Evolutionary conservation across 352 stramenopile genomes (phyloP), one percentile per base, ranked within the genome.

Genomic region (Phytophthora macrochlamydospora): DNA sequence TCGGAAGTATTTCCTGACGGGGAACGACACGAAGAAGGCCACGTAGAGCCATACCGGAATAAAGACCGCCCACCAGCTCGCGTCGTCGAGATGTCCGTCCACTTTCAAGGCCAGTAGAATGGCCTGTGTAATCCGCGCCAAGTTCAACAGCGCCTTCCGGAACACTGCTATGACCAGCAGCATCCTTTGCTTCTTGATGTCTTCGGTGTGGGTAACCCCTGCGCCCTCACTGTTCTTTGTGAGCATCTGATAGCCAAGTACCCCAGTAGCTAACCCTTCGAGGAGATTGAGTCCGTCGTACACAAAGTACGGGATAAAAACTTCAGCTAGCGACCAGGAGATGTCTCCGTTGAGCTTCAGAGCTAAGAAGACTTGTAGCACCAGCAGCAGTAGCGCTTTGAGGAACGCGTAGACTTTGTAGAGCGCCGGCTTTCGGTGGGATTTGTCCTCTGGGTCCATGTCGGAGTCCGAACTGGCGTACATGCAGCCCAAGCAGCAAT

Each of bases 31-130:
- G 53, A 85, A 91, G 63, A 87, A 91, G 11, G 52, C 59, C 7
- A 93, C 57, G 55, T 90, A 93, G 40, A 93, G 64, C 87, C 87
- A 95, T 40, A 95, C 66, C 1, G 87, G 87, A 7, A 89, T 65
- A 65, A 95, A 94, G 12, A 93, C 78, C 58, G 89, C 55, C 87
- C 87, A 95, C 87, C 87, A 95, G 53, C 73, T 93, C 5, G 75
- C 65, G 35, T 79, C 4, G 18, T 24, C 67, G 33, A 94, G 45
- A 30, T 65, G 69, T 46, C 57, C 65, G 56, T 95, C 85, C 37
- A 95, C 73, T 64, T 93, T 93, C 40, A 92, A 71, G 7, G 59
- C 83, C 33, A 95, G 48, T 2, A 95, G 62, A 50, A 87, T 71
- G 14, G 69, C 85, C 55, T 94, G 86, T 0, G 67, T 58, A n/a